Evolutionary conservation across 164 flowering plant species (phyloP).

Genomic region (Macadamia integrifolia): DNA sequence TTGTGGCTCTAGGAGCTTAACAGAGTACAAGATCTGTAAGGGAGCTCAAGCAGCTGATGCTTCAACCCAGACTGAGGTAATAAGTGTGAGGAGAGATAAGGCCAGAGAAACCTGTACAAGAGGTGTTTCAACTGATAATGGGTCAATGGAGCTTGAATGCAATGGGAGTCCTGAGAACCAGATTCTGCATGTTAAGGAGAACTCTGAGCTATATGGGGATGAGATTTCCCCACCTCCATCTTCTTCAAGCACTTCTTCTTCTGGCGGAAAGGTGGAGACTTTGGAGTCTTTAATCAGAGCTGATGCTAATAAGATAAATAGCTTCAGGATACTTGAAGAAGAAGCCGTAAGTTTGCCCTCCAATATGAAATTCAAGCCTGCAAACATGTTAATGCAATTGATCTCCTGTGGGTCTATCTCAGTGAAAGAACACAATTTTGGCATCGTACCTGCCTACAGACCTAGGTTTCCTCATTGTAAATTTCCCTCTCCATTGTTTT

Average conservation of each 20-base stretch:
- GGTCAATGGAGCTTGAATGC: constrained; percentile 34
- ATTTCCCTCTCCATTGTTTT: constrained; percentile 65
- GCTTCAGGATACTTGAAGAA: constrained; percentile 68
- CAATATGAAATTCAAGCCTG: constrained; percentile 55
- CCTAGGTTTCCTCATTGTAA: constrained; percentile 60
- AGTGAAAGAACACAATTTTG: constrained; percentile 86
- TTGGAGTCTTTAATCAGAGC: constrained; percentile 87
- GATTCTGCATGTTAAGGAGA: constrained; percentile 32
- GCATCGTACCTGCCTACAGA: constrained; percentile 65
- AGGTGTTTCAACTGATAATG: constrained; percentile 84
- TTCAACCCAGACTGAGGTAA: constrained; percentile 82
- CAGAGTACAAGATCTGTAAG: constrained; percentile 63
- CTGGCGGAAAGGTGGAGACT: constrained; percentile 74
- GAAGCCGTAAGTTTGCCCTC: constrained; percentile 46
- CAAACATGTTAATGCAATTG: constrained; percentile 78
- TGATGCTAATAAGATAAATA: constrained; percentile 64
- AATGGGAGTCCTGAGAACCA: constrained; percentile 19
- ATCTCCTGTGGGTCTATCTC: constrained; percentile 92
- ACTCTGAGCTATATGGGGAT: constrained; percentile 31
- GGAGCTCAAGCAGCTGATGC: constrained; percentile 66
- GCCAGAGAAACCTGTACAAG: constrained; percentile 60
- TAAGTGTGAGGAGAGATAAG: constrained; percentile 20
- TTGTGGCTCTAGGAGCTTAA: constrained; percentile 44
- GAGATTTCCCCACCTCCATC: constrained; percentile 59
- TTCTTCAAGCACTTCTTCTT: constrained; percentile 60